Evolutionary conservation across 352 stramenopile species (phyloP).

Genomic region (Phytopythium kandeliae): DNA sequence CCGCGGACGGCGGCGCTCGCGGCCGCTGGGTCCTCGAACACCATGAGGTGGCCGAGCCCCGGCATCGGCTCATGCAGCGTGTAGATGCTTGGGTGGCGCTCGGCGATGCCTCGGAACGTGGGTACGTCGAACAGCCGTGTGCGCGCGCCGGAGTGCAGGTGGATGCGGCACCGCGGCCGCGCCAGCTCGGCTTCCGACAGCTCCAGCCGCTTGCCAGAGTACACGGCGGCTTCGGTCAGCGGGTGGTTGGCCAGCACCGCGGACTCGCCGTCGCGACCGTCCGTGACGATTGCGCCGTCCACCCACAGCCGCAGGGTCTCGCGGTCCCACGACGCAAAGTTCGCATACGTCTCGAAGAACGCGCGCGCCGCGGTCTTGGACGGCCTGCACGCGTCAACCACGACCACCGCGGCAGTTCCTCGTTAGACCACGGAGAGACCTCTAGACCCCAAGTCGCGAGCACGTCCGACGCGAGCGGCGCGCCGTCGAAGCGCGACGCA

Average conservation of each 20-base stretch:
- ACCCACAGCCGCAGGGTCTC: constrained; percentile 26
- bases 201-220: constrained; percentile 13
- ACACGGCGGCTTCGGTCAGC: constrained; percentile 31
- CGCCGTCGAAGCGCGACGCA: too few species aligned
- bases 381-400: constrained; percentile 8
- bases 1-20: constrained; percentile 17
- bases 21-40: constrained; percentile 38
- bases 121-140: constrained; percentile 20
- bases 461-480: too few species aligned
- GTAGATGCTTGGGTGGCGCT: constrained; percentile 20
- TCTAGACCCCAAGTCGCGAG: too few species aligned
- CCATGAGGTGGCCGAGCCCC: constrained; percentile 31
- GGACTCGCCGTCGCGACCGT: constrained; percentile 10
- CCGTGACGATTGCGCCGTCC: constrained; percentile 33
- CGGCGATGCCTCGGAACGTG: constrained; percentile 9
- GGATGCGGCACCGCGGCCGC: constrained; percentile 18
- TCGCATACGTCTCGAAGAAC: constrained; percentile 26
- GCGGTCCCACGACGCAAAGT: constrained; percentile 37
- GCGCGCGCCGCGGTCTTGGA: constrained; percentile 13
- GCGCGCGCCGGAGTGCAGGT: constrained; percentile 21
- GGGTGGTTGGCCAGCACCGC: constrained; percentile 28
- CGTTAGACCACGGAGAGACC: too few species aligned
- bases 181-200: constrained; percentile 25
- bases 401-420: too few species aligned
- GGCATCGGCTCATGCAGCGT: constrained; percentile 12